A percentile compares a stretch with the other conserved stretches of the same genome.
Evolutionary conservation across 1,284 basidiomycete species (phyloP).

Genomic region (Rhodotorula sp.): DNA sequence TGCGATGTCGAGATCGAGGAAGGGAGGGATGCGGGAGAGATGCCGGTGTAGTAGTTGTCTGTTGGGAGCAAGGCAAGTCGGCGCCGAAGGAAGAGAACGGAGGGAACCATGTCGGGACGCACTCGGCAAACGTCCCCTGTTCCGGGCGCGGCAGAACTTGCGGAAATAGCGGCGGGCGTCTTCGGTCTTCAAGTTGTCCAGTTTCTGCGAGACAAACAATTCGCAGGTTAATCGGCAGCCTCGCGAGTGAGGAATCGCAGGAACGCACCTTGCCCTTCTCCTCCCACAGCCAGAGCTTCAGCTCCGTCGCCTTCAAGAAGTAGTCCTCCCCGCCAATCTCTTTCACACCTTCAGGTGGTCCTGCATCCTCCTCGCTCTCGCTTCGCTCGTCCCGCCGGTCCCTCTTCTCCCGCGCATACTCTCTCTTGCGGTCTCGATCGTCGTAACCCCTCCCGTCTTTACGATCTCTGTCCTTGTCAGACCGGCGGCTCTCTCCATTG

Average conservation of each 20-base stretch:
- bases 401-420: neutral
- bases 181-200: slow-evolving; percentile 30
- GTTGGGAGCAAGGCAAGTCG: neutral
- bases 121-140: slow-evolving; percentile 25
- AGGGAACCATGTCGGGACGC: neutral
- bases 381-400: slow-evolving; percentile 2
- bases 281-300: slow-evolving; percentile 39
- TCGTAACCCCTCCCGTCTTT: neutral
- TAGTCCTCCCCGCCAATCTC: slow-evolving; percentile 24
- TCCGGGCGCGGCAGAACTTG: slow-evolving; percentile 32
- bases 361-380: slow-evolving; percentile 11
- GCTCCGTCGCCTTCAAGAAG: slow-evolving; percentile 36
- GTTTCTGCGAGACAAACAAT: slow-evolving; percentile 4
- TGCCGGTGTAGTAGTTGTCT: slow-evolving; percentile 37
- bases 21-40: slow-evolving; percentile 29
- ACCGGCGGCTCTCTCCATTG: neutral
- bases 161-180: slow-evolving; percentile 35
- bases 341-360: slow-evolving; percentile 5
- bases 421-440: slow-evolving; percentile 5
- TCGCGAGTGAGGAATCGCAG: neutral
- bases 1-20: slow-evolving; percentile 31
- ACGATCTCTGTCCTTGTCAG: neutral
- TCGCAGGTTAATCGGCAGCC: neutral
- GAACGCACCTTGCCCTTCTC: slow-evolving; percentile 32
- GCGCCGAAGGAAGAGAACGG: neutral